Base-by-base conservation (phyloP, 768 basidiomycete genomes). In the Jaapia argillacea region DNA sequence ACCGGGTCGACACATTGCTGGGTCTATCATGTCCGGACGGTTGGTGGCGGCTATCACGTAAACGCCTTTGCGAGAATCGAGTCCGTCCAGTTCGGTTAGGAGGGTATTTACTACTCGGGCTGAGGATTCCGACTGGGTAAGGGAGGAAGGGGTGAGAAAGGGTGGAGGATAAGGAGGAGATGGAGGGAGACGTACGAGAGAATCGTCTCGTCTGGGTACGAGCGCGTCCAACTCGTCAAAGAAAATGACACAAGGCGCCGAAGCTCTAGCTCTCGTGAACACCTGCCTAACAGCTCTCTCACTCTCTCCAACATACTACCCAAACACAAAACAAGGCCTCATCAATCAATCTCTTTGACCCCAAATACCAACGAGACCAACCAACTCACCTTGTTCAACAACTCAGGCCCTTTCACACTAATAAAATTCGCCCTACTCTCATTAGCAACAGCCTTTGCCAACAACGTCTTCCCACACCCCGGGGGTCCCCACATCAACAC, bases 401-500 rank as follows among this genome's bases (percentile, higher is more conserved):
- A 57, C 56, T 99, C 96, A 0, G 96, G 96, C 0, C 96, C 96
- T 56, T 98, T 98, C 41, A 98, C 87, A 54, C 90, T 93, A 56
- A 99, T 97, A 54, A 99, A 98, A 62, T 92, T 98, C 10, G 96
- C 96, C 49, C 77, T 69, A 42, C 83, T 87, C 65, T 97, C 96
- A 58, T 92, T 97, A 6, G 96, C 96, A 4, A 98, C 94, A 0
- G 94, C 96, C 58, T 97, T 98, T 0, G 96, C 96, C n/a, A 99
- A 68, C 23, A 99, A 58, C 0, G 96, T 99, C 66, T 98, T 99
- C 4, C 96, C 96, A 57, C 94, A 98, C 6, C 96, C 96, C 0
- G 96, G 94, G 21, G 96, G 96, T 24, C 96, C 96, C 96, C 96
- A 98, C n/a, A 98, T 64, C 25, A 98, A 65, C 2, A 98, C 96